Percentiles rank a stretch among this genome's conserved stretches.
These are phyloP conservation scores for Pistacia atlantica DNA, from an alignment of 345 rosid species.

Conservation along the genomic window DNA sequence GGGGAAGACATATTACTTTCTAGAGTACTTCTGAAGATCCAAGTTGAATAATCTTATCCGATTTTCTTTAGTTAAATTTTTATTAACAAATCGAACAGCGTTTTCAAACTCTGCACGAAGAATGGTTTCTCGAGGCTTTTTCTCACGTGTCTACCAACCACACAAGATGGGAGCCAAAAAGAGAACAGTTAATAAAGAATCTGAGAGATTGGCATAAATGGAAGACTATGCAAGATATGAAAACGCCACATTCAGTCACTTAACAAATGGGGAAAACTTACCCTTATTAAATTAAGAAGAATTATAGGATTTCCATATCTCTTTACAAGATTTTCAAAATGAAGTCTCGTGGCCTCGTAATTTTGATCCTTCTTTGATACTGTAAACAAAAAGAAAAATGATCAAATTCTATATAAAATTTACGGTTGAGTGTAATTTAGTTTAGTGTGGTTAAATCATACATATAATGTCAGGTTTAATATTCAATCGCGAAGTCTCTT, in stretches of 20 bases:
- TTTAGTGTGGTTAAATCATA: slow-evolving; percentile 36
- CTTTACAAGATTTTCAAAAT: slow-evolving; percentile 82
- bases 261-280: slow-evolving; percentile 27
- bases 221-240: neutral
- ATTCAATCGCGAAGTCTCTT: slow-evolving; percentile 88
- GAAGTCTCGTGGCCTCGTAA: slow-evolving; percentile 87
- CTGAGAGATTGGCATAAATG: slow-evolving; percentile 18
- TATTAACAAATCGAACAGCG: slow-evolving; percentile 70
- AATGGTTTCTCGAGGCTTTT: slow-evolving; percentile 90
- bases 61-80: slow-evolving; percentile 57
- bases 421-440: neutral
- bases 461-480: slow-evolving; percentile 87
- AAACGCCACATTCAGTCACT: neutral
- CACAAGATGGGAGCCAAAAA: slow-evolving; percentile 24
- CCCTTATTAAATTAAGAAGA: slow-evolving; percentile 88
- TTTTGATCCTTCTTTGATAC: slow-evolving; percentile 77
- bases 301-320: slow-evolving; percentile 95
- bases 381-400: slow-evolving; percentile 38
- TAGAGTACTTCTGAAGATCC: slow-evolving; percentile 81
- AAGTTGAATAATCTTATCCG: slow-evolving; percentile 81
- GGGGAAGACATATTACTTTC: slow-evolving; percentile 47
- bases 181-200: slow-evolving; percentile 10
- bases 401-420: slow-evolving; percentile 18
- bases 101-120: slow-evolving; percentile 81
- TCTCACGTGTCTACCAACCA: slow-evolving; percentile 65